Percentiles rank a stretch among this genome's conserved stretches.
Conservation (phyloP, 345 rosid genomes). For the Populus deltoides region DNA sequence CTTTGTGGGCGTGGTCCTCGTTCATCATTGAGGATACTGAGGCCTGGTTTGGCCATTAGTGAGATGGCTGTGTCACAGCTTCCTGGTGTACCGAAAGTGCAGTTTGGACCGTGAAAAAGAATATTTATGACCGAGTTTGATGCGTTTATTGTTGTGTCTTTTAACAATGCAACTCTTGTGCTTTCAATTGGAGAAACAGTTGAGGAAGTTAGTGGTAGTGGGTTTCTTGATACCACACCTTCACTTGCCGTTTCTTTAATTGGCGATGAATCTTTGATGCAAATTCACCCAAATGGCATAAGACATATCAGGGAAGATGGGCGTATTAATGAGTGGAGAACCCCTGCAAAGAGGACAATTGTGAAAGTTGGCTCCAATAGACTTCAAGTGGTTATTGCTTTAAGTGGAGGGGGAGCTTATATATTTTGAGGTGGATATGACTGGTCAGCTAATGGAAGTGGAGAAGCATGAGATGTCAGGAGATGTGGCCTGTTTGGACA, state of each 20-base stretch:
- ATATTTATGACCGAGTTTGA: constrained; percentile 83
- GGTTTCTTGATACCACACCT: constrained; percentile 96
- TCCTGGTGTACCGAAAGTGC: constrained; percentile 99
- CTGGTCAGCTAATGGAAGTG: constrained; percentile 96
- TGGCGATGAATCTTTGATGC: constrained; percentile 97
- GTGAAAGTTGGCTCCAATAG: constrained; percentile 97
- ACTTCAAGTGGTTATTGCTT: constrained; percentile 90
- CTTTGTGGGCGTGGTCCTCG: constrained; percentile 98
- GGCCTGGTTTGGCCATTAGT: constrained; percentile 90
- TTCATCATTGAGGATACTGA: constrained; percentile 81
- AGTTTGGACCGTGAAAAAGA: constrained; percentile 98
- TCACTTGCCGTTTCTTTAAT: constrained; percentile 89
- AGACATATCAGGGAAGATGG: constrained; percentile 98
- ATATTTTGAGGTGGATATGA: constrained; percentile 94
- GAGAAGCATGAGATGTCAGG: constrained; percentile 99
- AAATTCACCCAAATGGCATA: constrained; percentile 97
- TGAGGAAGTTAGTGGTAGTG: constrained; percentile 96
- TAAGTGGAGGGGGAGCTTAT: constrained; percentile 98
- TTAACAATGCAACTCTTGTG: constrained; percentile 91
- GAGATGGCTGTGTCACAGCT: constrained; percentile 99
- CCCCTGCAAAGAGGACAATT: constrained; percentile 97
- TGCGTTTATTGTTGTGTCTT: constrained; percentile 96
- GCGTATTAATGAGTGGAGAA: constrained; percentile 96
- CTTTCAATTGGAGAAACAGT: constrained; percentile 98
- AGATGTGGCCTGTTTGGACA: constrained; percentile 97